Percentiles rank a stretch among this genome's conserved stretches.
Evolutionary conservation across 345 rosid genomes (phyloP).

Genomic region (Gossypioides kirkii): DNA sequence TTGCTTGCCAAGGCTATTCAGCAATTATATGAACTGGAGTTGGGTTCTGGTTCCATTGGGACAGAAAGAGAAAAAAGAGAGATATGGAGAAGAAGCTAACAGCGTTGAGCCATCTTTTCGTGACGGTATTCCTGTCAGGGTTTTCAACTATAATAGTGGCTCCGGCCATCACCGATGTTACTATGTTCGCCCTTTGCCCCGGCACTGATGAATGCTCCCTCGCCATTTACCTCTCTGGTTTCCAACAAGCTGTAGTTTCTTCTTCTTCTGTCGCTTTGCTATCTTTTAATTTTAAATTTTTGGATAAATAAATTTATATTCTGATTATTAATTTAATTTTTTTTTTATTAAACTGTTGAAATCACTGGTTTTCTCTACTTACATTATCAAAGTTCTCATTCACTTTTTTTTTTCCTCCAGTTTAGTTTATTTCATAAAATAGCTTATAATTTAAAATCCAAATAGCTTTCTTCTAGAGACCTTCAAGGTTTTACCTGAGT

Average conservation of each 20-base stretch:
- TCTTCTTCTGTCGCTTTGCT: not conserved
- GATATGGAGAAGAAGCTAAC: conserved; percentile 25
- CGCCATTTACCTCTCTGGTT: conserved; percentile 78
- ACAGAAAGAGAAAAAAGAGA: not conserved
- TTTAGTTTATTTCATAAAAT: too few species aligned
- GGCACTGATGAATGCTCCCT: conserved; percentile 64
- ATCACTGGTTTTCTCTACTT: too few species aligned
- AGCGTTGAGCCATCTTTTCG: conserved; percentile 45
- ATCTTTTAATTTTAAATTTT: too few species aligned
- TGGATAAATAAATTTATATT: too few species aligned
- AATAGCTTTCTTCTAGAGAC: too few species aligned
- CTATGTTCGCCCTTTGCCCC: conserved; percentile 74
- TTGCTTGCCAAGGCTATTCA: too few species aligned
- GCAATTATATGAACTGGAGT: too few species aligned
- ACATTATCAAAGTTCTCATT: too few species aligned
- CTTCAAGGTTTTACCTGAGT: not conserved
- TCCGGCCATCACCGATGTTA: conserved; percentile 78
- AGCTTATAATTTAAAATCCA: too few species aligned
- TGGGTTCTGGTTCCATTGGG: too few species aligned
- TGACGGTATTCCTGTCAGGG: conserved; percentile 51
- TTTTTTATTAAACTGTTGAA: too few species aligned
- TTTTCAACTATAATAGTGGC: conserved; percentile 32
- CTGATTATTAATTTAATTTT: too few species aligned
- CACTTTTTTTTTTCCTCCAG: not conserved
- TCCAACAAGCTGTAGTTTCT: conserved; percentile 67